These are phyloP conservation scores for Fraxinus albicans DNA, from an alignment of 305 asterid genomes.

Conservation along the genomic window DNA sequence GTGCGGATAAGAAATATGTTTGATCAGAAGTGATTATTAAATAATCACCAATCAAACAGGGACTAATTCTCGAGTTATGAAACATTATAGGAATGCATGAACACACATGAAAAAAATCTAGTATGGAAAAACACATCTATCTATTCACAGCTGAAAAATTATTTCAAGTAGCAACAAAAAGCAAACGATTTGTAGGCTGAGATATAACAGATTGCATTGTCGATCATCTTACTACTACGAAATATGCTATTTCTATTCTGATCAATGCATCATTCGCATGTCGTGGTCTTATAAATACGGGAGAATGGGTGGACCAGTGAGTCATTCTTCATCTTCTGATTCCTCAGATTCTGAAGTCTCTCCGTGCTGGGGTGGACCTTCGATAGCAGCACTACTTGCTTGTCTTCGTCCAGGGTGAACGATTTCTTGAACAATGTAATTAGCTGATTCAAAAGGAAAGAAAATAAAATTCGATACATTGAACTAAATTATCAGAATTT, in stretches of 20 bases:
- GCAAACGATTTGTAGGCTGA: background rate
- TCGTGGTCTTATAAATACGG: background rate
- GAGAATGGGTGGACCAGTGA: background rate
- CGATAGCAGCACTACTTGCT: conserved; percentile 37
- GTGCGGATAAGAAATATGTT: background rate
- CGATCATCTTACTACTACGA: background rate
- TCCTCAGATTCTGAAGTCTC: conserved; percentile 63
- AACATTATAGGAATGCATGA: background rate
- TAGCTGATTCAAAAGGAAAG: conserved; percentile 27
- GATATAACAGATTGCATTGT: background rate
- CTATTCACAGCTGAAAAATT: background rate
- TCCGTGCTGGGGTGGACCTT: conserved; percentile 43
- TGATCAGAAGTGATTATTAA: too few relatives aligned
- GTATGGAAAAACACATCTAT: background rate
- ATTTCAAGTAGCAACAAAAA: background rate
- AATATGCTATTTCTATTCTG: background rate
- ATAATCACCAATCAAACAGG: too few relatives aligned
- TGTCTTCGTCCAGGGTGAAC: conserved; percentile 49
- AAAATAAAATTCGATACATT: conserved; percentile 3
- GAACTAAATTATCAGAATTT: background rate
- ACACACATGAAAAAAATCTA: background rate
- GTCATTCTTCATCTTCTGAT: conserved; percentile 39
- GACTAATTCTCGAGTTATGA: background rate
- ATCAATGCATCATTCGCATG: background rate
- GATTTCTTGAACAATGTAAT: conserved; percentile 38